Conservation (phyloP, 148 eudicot genomes). For the Vaccinium corymbosum region DNA sequence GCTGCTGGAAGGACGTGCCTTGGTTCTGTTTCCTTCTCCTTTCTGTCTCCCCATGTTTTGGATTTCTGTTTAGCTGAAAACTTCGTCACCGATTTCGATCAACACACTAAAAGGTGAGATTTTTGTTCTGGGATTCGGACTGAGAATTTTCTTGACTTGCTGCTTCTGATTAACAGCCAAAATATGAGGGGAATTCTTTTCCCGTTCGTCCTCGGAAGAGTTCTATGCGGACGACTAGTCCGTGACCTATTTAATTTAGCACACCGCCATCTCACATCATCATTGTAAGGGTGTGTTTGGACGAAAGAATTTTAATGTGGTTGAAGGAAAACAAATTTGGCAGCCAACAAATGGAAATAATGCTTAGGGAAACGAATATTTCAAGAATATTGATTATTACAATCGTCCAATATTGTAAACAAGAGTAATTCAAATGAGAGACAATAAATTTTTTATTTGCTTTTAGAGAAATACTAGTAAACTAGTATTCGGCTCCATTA, state of each 20-base stretch:
- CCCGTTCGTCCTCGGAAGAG: not conserved
- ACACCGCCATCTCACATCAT: not conserved
- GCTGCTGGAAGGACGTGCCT: slow-evolving; percentile 96
- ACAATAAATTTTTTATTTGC: too few relatives aligned
- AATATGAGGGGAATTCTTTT: not conserved
- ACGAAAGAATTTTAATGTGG: not conserved
- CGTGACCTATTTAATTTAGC: not conserved
- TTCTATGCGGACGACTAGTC: not conserved
- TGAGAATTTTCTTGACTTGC: not conserved
- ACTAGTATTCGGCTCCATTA: too few relatives aligned
- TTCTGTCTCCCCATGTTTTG: slow-evolving; percentile 72
- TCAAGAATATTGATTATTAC: not conserved
- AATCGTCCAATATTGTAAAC: not conserved
- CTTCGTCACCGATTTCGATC: not conserved
- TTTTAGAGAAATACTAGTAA: too few relatives aligned
- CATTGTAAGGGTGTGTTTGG: not conserved
- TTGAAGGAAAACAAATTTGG: not conserved
- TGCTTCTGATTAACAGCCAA: not conserved
- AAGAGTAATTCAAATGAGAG: too few relatives aligned
- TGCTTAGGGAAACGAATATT: not conserved
- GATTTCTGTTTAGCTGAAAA: not conserved
- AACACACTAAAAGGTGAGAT: not conserved
- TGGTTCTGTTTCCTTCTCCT: slow-evolving; percentile 81
- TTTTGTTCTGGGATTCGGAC: not conserved
- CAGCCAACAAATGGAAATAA: not conserved